Evolutionary conservation across 2,329 filamentous ascomycete species (phyloP), one percentile per base, ranked within the genome.

Genomic region (Plectosphaerella sp.): DNA sequence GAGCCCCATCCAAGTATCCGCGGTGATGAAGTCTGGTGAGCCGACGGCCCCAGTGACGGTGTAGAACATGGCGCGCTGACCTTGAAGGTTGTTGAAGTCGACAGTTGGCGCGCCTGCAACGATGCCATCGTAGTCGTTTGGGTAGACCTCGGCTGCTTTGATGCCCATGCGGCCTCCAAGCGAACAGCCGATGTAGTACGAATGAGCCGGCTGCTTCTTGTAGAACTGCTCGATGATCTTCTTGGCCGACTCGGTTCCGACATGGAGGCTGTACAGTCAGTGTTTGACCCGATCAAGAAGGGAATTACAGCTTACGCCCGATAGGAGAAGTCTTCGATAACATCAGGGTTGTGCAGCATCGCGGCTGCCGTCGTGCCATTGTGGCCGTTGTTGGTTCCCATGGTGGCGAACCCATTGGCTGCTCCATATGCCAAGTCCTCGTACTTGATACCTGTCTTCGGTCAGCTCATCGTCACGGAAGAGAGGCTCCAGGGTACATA

Each of bases 141-240:
- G 79, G 54, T 74, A 82, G 15, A 66, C 59, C 57, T 84, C 73
- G 0, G 77, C 73, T 10, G 74, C 73, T 49, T 78, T 78, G 37
- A 82, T 66, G 7, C 80, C 82, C 67, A 84, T 79, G 1, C 81
- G 70, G 1, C 83, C 82, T 8, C 83, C 82, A 0, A 78, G 76
- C 0, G 79, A 83, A 61, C 82, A 86, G 9, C 82, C 82, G 2
- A 77, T 60, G 54, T 76, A 84, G 63, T 84, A 85, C 0, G 72
- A 75, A 49, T 74, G 76, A 1, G 65, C 62, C 1, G 69, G 61
- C 0, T 25, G 4, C 3, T 52, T 54, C 2, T 64, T 64, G 58
- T 84, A 84, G 62, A 79, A 81, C 1, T 64, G 59, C 14, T 72
- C 58, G 2, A 71, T 68, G 18, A 84, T 64, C 16, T 70, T 53